Evolutionary conservation across 495 filamentous ascomycete genomes (phyloP), one percentile per base, ranked within the genome.

Genomic region (Evansstolkia leycettana): DNA sequence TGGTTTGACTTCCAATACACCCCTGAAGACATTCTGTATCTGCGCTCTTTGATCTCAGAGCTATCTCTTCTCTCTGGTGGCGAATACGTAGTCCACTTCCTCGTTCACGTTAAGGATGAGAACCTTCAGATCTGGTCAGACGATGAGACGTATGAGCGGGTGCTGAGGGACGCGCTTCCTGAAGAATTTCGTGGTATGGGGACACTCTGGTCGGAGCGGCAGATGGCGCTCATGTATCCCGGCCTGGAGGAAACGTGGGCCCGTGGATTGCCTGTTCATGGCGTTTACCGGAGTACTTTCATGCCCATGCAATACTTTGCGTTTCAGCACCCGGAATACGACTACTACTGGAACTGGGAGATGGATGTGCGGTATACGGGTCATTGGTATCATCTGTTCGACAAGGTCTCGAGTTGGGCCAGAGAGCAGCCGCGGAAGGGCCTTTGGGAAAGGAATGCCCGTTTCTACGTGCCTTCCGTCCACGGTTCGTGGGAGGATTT

Each of bases 311-410:
- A 95, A 49, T 80, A 82, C 54, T 98, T 94, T 48, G 80, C 89
- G 11, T 75, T 84, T 43, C 72, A 76, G 27, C 90, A 98, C 53
- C 82, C 84, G 0, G 88, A 95, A 50, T 98, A 90, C 51, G 92
- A 96, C 38, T 84, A 78, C 58, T 82, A 89, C 58, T 98, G 90
- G 90, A 87, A 98, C 48, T 95, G 88, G 87, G 90, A 98, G 58
- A 93, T 96, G 80, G 90, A 98, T 50, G 76, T 85, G 24, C 79
- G 90, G 2, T 94, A 94, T 54, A 94, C 82, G 0, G 92, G 90
- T n/a, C 88, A 98, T 56, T 93, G 80, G 69, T 90, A 93, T 55
- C 80, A 94, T 44, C 65, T 96, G 16, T 82, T 96, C 50, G 70
- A 78, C 45, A 77, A 78, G 47, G 60, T 90, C 26, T 64, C 66